Percentiles rank a stretch among this genome's conserved stretches.
phyloP scores from a whole-genome alignment of 1,284 basidiomycete species.

The Melampsora americana region DNA sequence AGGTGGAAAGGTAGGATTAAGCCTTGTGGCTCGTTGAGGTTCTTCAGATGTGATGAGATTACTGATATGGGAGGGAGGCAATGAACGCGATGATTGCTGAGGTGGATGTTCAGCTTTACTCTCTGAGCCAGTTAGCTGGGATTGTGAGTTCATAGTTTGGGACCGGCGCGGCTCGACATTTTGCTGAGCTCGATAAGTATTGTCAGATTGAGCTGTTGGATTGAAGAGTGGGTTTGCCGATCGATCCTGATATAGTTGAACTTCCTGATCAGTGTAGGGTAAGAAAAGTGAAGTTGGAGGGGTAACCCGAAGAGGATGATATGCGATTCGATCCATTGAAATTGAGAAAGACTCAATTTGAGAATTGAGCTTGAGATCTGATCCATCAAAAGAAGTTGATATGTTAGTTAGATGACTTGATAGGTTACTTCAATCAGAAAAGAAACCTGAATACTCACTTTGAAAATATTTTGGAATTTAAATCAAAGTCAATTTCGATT shows the following conservation, averaged over 20 bases:
- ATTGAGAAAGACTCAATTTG: not conserved
- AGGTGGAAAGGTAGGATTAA: not conserved
- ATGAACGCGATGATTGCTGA: not conserved
- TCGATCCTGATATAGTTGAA: conserved; percentile 18
- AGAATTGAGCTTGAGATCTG: no score
- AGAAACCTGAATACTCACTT: no score
- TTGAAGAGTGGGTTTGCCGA: conserved; percentile 25
- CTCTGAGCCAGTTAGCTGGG: not conserved
- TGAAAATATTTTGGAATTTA: no score
- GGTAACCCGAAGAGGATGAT: conserved; percentile 25
- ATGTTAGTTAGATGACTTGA: no score
- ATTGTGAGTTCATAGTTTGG: not conserved
- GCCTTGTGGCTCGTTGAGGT: not conserved
- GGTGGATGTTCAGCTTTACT: not conserved
- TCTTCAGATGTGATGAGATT: conserved; percentile 2
- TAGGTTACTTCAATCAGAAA: no score
- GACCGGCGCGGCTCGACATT: not conserved
- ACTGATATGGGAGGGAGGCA: not conserved
- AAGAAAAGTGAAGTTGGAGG: conserved; percentile 34
- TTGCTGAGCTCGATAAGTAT: not conserved
- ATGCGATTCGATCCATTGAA: conserved; percentile 41
- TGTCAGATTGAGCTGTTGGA: not conserved
- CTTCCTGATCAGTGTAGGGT: conserved; percentile 23
- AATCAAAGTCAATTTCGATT: no score
- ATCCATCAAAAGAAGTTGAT: no score